Base-by-base conservation (phyloP, 768 basidiomycete species). In the Suillus cothurnatus region DNA sequence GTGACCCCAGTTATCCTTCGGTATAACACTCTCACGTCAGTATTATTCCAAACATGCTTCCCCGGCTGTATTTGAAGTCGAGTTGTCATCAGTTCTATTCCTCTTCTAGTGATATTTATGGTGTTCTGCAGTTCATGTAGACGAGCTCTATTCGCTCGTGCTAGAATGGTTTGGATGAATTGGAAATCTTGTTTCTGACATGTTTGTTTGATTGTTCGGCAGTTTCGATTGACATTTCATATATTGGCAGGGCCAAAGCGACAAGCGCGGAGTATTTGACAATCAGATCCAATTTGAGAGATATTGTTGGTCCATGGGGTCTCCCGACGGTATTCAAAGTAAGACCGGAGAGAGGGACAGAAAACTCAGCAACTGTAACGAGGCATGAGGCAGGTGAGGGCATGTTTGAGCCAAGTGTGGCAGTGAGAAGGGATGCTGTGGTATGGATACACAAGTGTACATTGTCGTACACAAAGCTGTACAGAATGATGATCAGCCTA, bases 191-290 rank as follows among this genome's bases (percentile, higher is more conserved):
- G n/a, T 32, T 23, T 23, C n/a, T 23, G 14, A 49, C 23, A 15
- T 14, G 47, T 49, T 49, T 23, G 12, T 49, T 45, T 28, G 49
- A 28, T 50, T 58, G 9, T 58, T 58, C 3, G 34, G 34, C 21
- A 34, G 56, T 36, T 38, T 17, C 8, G n/a, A 57, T 21, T 56
- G 21, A 2, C 5, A 34, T 32, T 34, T 50, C 26, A 26, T 58
- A 38, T 8, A 6, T 26, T 50, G 62, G 59, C 62, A 69, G 57
- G 61, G 66, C 38, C 28, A 61, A 62, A 66, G 70, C 75, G 75
- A 77, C 76, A 72, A 67, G 76, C 73, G 73, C 76, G 75, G 75
- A 76, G 58, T 69, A 68, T 62, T 32, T 57, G 61, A 47, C 67
- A 63, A 63, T 62, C 69, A 41, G 68, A 66, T 12, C 72, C 72